phyloP scores from a whole-genome alignment of 768 basidiomycete genomes.

The Russula vinacea region DNA sequence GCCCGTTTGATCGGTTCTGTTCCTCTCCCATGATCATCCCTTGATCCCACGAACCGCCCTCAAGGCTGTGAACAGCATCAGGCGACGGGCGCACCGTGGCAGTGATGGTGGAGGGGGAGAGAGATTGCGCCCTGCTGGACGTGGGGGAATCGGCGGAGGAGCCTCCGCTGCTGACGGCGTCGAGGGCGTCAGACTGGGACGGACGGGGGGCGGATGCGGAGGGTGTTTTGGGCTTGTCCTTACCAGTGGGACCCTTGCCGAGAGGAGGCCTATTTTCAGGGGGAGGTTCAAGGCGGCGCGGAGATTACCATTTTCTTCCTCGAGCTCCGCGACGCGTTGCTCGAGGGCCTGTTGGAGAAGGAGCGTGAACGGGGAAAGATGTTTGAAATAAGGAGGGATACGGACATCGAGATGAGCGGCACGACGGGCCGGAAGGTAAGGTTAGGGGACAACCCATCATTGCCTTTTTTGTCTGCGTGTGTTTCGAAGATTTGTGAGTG shows the following conservation, averaged over 20 bases:
- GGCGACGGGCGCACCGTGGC: slow-evolving; percentile 42
- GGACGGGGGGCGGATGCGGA: slow-evolving; percentile 21
- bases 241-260: slow-evolving; percentile 84
- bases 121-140: slow-evolving; percentile 53
- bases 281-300: slow-evolving; percentile 71
- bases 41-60: slow-evolving; percentile 56
- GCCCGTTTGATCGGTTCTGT: slow-evolving; percentile 36
- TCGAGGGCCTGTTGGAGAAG: slow-evolving; percentile 66
- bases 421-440: no score
- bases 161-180: slow-evolving; percentile 28
- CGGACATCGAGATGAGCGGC: slow-evolving; percentile 81
- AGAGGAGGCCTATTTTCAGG: slow-evolving; percentile 68
- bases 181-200: slow-evolving; percentile 16
- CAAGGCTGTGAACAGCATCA: slow-evolving; percentile 39
- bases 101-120: slow-evolving; percentile 57
- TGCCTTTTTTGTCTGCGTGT: no score
- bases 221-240: slow-evolving; percentile 62
- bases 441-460: no score
- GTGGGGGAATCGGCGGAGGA: slow-evolving; percentile 39
- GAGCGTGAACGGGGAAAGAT: slow-evolving; percentile 27
- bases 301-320: slow-evolving; percentile 76
- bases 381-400: slow-evolving; percentile 28
- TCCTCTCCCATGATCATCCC: slow-evolving; percentile 50
- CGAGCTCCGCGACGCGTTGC: slow-evolving; percentile 73
- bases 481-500: no score